A percentile compares a stretch with the other conserved stretches of the same genome.
These are phyloP conservation scores for Lachancea lanzarotensis DNA, from an alignment of 805 yeast species.

Conservation along the genomic window DNA sequence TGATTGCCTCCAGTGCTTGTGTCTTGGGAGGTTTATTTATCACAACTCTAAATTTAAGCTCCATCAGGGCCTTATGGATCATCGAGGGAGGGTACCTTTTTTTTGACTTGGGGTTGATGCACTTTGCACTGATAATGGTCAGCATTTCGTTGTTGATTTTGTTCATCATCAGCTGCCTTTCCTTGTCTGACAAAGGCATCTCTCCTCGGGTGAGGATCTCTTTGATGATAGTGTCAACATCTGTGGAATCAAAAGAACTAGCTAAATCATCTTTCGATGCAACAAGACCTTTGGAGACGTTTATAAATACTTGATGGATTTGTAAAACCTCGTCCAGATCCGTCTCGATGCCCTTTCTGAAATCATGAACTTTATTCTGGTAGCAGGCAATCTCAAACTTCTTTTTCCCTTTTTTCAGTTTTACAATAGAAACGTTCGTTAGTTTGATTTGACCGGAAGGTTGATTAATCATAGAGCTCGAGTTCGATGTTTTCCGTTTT, in stretches of 20 bases:
- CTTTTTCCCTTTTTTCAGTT: slow-evolving; percentile 85
- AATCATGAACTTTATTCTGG: slow-evolving; percentile 94
- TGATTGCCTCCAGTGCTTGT: slow-evolving; percentile 90
- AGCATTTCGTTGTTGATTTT: slow-evolving; percentile 78
- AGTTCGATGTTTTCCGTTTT: background rate
- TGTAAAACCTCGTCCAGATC: slow-evolving; percentile 94
- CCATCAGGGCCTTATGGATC: slow-evolving; percentile 78
- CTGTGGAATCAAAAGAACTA: slow-evolving; percentile 67
- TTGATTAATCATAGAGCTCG: slow-evolving; percentile 60
- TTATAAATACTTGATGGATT: slow-evolving; percentile 87
- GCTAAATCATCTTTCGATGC: slow-evolving; percentile 81
- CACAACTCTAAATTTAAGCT: slow-evolving; percentile 71
- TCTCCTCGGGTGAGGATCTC: slow-evolving; percentile 90
- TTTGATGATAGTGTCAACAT: slow-evolving; percentile 64
- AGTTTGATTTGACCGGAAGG: slow-evolving; percentile 84
- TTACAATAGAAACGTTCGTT: slow-evolving; percentile 89
- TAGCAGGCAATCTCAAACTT: slow-evolving; percentile 95
- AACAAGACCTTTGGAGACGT: slow-evolving; percentile 90
- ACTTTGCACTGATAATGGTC: slow-evolving; percentile 77
- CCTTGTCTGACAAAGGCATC: slow-evolving; percentile 89
- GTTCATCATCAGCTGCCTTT: slow-evolving; percentile 65
- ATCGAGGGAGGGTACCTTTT: slow-evolving; percentile 92
- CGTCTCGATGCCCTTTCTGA: slow-evolving; percentile 63
- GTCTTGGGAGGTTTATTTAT: slow-evolving; percentile 71
- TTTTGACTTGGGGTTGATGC: slow-evolving; percentile 83